Evolutionary conservation across 2,329 filamentous ascomycete species (phyloP).

Genomic region (Fusarium tjaetaba): DNA sequence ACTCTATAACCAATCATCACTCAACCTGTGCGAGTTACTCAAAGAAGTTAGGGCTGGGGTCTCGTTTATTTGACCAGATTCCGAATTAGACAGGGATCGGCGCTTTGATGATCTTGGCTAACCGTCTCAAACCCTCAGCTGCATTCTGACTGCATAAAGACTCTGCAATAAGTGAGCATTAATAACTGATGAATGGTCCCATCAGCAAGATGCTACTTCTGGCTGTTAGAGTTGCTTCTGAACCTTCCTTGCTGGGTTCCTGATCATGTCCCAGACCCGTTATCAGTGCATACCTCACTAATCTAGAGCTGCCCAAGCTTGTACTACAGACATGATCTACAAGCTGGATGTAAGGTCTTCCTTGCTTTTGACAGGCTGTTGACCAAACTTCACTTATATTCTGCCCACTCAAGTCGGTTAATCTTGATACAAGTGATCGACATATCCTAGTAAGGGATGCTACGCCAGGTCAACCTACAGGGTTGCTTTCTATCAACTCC

Average conservation of each 20-base stretch:
- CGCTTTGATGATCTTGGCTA: background rate
- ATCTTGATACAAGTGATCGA: background rate
- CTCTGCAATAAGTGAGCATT: background rate
- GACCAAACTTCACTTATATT: background rate
- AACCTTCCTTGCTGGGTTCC: no score
- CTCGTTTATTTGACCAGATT: background rate
- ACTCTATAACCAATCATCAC: slow-evolving; percentile 4
- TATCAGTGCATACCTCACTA: background rate
- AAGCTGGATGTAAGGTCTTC: background rate
- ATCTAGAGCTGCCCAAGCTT: background rate
- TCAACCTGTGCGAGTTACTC: slow-evolving; percentile 20
- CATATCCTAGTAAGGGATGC: background rate
- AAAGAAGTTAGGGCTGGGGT: background rate
- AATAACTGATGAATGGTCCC: background rate
- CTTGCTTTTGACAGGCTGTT: background rate
- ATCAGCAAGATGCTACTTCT: background rate
- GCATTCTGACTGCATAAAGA: background rate
- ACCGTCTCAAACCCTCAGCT: background rate
- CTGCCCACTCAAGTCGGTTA: background rate
- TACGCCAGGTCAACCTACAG: background rate
- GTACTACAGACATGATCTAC: background rate
- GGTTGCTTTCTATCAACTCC: background rate
- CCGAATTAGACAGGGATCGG: background rate
- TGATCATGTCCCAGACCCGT: background rate
- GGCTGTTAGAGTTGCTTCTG: rapidly evolving